Base-by-base conservation (phyloP, 495 filamentous ascomycete species). In the Talaromyces proteolyticus region DNA sequence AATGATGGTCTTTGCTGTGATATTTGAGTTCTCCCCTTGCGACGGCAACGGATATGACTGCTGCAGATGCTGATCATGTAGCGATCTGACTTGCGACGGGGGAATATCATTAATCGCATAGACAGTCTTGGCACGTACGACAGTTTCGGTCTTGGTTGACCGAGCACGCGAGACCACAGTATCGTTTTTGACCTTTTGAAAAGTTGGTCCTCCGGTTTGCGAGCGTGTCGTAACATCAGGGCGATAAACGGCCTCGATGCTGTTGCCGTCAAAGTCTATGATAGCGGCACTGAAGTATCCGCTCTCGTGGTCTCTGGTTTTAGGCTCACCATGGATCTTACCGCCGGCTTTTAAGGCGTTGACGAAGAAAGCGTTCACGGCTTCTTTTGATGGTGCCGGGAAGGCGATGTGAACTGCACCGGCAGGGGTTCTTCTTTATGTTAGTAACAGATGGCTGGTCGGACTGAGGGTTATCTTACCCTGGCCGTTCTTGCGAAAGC, bases 271-370 rank as follows among this genome's bases (percentile, higher is more conserved):
- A 43, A 80, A 70, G 63, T 85, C 81, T 34, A 81, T 63, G 18
- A 86, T 64, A 3, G 78, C 78, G 10, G 81, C 80, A 51, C 77
- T 83, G 69, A 78, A 84, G 62, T 77, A 77, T 14, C 67, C 72
- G 14, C 65, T 67, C 10, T 76, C 70, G 11, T 69, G 59, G 54
- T 79, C 74, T 20, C 79, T 76, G 21, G 58, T 59, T 48, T 74
- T 75, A 17, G 82, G 81, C 45, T 78, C 71, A 19, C 73, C 73
- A 56, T 81, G 73, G 20, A 78, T 74, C 49, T 70, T 68, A n/a
- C 71, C 80, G 34, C 80, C 80, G 16, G 79, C 72, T 48, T 74
- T 80, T 22, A 85, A 55, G 7, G 79, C 81, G 44, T 64, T 64
- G 48, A 77, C 65, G 60, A 82, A 82, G 66, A 95, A 83, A 23